Evolutionary conservation across 2,329 filamentous ascomycete species (phyloP), one percentile per base, ranked within the genome.

Genomic region (Pleomassaria siparia): DNA sequence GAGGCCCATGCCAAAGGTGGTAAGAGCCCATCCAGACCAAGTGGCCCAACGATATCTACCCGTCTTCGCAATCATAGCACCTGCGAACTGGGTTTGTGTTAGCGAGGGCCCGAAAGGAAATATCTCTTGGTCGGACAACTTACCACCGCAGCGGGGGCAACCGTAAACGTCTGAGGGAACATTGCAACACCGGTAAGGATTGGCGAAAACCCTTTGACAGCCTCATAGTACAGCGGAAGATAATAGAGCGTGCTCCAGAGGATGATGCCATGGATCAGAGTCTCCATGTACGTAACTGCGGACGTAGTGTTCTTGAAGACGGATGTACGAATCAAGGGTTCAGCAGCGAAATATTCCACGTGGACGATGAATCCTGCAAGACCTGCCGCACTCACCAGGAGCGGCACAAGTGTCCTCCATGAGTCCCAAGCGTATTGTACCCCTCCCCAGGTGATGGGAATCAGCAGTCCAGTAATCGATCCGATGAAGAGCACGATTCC

Each of bases 391-490:
- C 84, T 84, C 8, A 87, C 30, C 3, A 82, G 63, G 12, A 89
- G 67, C 0, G 85, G 85, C 0, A 85, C 75, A 2, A 89, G 70
- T 0, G 83, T 85, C 1, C 76, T 75, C 76, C 80, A 86, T 3
- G 77, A 82, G 36, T 71, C 63, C 86, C 85, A 89, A 0, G 76
- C 59, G 60, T 86, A 88, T 70, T 84, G 80, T 8, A 86, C 76
- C 29, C 84, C 85, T 9, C 84, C 86, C 75, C 82, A 85, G 2
- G 82, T 84, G 3, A 87, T 62, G 0, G 82, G 80, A 36, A 86
- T 81, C 32, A 87, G 66, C 57, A 87, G 80, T 18, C 77, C 78
- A 0, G 82, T 82, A 11, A 77, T 74, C 12, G 80, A 79, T 11
- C 72, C 78, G 15, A 86, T 74, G 60, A 89, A 88, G 3, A 89